Evolutionary conservation across 106 monocot genomes (phyloP), one percentile per base, ranked within the genome.

Genomic region (Dioscorea alata): DNA sequence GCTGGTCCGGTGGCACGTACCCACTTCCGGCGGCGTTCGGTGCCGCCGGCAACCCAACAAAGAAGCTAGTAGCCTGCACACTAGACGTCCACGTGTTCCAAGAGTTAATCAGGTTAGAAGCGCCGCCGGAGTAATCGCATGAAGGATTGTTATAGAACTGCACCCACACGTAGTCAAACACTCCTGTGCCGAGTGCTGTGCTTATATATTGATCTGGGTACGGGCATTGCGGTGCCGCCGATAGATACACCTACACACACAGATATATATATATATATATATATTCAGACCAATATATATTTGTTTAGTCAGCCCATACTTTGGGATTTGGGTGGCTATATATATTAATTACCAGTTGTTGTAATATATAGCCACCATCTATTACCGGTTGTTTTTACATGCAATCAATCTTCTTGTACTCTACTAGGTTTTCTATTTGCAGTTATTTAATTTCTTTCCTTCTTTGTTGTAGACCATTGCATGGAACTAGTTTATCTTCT

Each of bases 71-170:
- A 8, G 79, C 76, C 15, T 0, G 4, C 18, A 86, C 64, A 59
- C 67, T 53, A 23, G 69, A 49, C 57, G 86, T 86, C 82, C 82
- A 83, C 48, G 58, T 22, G 21, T 22, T 64, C 86, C 86, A 87
- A 0, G 73, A 54, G 50, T n/a, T 77, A 14, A 23, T 42, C 23
- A 87, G 23, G 21, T 65, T 56, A 6, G 5, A 52, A 32, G 28
- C 63, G 59, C 70, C 51, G 7, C 82, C 80, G 21, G 77, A 57
- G 64, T 87, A 87, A 61, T 83, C 58, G 71, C 83, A 87, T 12
- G 4, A 13, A 2, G 66, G 72, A 61, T 86, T 86, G 72, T 86
- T 86, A 65, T 86, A 86, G 63, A 86, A 86, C 75, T 86, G 86
- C 15, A 86, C 54, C 82, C 82, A 82, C 12, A 86, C 76, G 57